Evolutionary conservation across 106 monocot genomes (phyloP).

Genomic region (Xerophyta viscosa): DNA sequence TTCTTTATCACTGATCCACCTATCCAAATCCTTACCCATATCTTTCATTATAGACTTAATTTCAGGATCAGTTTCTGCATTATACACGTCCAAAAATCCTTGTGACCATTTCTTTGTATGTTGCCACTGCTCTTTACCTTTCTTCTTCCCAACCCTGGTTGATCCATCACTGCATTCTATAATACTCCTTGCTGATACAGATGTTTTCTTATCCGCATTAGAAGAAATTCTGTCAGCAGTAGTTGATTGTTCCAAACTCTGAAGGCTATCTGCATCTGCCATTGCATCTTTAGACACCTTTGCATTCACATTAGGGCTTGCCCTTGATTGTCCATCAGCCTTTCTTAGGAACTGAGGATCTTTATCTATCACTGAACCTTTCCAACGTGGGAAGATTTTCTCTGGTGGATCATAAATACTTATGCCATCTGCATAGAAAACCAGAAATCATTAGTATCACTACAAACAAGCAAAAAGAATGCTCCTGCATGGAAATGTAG

Average conservation of each 20-base stretch:
- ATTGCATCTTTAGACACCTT: no score
- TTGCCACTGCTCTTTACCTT: constrained; percentile 66
- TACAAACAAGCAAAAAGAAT: no score
- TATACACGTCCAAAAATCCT: constrained; percentile 80
- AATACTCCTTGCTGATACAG: constrained; percentile 32
- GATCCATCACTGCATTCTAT: constrained; percentile 84
- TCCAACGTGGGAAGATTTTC: constrained; percentile 78
- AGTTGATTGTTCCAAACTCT: constrained; percentile 17
- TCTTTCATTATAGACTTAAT: constrained; percentile 67
- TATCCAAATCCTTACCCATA: constrained; percentile 75
- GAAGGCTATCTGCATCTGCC: constrained; percentile 12
- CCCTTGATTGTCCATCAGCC: background rate
- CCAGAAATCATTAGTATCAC: background rate
- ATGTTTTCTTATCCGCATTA: constrained; percentile 14
- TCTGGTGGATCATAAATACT: constrained; percentile 66
- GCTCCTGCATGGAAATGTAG: no score
- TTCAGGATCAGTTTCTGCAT: constrained; percentile 74
- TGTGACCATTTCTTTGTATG: constrained; percentile 89
- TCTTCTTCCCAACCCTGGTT: constrained; percentile 64
- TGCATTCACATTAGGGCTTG: constrained; percentile 2
- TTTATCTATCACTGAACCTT: constrained; percentile 38
- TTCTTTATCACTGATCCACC: constrained; percentile 76
- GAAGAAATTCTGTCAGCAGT: constrained; percentile 10
- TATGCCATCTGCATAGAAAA: constrained; percentile 49
- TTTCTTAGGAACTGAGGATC: constrained; percentile 42